Percentiles rank a stretch among this genome's conserved stretches.
Evolutionary conservation across 768 basidiomycete genomes (phyloP).

Genomic region (Amanita exitialis): DNA sequence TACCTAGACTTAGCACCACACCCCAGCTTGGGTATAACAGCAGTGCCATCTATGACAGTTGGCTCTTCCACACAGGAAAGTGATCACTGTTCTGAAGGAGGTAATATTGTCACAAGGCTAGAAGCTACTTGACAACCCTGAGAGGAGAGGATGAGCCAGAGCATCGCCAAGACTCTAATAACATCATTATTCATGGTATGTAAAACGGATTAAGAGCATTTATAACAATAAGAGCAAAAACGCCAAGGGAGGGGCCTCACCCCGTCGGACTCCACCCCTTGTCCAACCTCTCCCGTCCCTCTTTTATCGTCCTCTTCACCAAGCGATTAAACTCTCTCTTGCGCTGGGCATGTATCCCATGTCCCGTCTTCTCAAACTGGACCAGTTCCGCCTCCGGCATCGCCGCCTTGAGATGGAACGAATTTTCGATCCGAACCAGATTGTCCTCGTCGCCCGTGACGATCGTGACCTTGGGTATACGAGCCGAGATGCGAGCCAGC

Average conservation of each 20-base stretch:
- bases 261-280: constrained; percentile 9
- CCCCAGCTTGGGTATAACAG: too few relatives aligned
- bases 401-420: constrained; percentile 34
- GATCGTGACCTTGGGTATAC: constrained; percentile 56
- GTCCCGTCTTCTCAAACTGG: constrained; percentile 55
- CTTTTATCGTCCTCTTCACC: constrained; percentile 44
- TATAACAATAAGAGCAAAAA: too few relatives aligned
- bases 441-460: constrained; percentile 63
- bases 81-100: too few relatives aligned
- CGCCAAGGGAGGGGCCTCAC: neutral
- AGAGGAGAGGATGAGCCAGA: too few relatives aligned
- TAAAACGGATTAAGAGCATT: too few relatives aligned
- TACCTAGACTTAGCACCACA: too few relatives aligned
- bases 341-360: constrained; percentile 46
- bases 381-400: constrained; percentile 56
- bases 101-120: too few relatives aligned
- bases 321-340: constrained; percentile 41
- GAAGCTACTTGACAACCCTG: too few relatives aligned
- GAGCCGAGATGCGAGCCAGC: constrained; percentile 35
- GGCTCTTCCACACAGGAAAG: too few relatives aligned
- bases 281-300: constrained; percentile 29
- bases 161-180: too few relatives aligned
- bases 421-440: constrained; percentile 43
- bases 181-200: too few relatives aligned
- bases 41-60: too few relatives aligned